Percentiles rank a stretch among this genome's conserved stretches.
These are phyloP conservation scores for Umbelopsis isabellina DNA, from an alignment of 192 early-diverging fungal species.

Conservation along the genomic window DNA sequence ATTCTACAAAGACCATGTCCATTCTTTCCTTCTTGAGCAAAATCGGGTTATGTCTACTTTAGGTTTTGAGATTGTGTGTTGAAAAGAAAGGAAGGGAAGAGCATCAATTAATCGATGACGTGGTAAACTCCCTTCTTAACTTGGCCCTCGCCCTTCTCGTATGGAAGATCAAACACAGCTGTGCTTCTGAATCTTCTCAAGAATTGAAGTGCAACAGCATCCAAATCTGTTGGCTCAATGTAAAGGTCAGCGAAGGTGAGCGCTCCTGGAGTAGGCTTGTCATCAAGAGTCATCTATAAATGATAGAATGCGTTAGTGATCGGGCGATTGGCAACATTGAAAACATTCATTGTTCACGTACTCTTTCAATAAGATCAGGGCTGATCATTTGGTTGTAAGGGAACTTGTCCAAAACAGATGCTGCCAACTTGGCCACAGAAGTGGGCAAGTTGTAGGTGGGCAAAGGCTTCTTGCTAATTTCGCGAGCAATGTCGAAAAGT, in stretches of 20 bases:
- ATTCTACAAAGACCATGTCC: constrained; percentile 20
- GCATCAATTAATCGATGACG: constrained; percentile 37
- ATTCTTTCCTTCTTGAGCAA: constrained; percentile 20
- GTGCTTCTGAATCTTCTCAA: constrained; percentile 81
- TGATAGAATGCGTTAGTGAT: neutral
- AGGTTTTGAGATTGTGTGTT: neutral
- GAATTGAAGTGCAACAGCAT: constrained; percentile 82
- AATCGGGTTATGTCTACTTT: constrained; percentile 22
- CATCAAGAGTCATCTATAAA: constrained; percentile 68
- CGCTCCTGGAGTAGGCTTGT: constrained; percentile 66
- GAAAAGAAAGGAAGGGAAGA: neutral
- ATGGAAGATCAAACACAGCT: constrained; percentile 58
- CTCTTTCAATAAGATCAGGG: constrained; percentile 86
- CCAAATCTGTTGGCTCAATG: constrained; percentile 80
- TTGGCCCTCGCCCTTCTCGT: constrained; percentile 52
- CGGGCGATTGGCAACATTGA: neutral
- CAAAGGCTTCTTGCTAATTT: constrained; percentile 54
- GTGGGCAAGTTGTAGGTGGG: constrained; percentile 67
- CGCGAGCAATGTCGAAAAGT: constrained; percentile 73
- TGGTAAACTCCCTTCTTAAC: constrained; percentile 56
- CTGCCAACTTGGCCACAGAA: constrained; percentile 67
- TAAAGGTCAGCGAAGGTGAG: constrained; percentile 87
- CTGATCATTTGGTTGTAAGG: constrained; percentile 76
- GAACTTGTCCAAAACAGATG: constrained; percentile 63
- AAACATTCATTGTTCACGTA: constrained; percentile 32